Conservation (phyloP, 441 rosid genomes). For the Eutrema salsugineum region DNA sequence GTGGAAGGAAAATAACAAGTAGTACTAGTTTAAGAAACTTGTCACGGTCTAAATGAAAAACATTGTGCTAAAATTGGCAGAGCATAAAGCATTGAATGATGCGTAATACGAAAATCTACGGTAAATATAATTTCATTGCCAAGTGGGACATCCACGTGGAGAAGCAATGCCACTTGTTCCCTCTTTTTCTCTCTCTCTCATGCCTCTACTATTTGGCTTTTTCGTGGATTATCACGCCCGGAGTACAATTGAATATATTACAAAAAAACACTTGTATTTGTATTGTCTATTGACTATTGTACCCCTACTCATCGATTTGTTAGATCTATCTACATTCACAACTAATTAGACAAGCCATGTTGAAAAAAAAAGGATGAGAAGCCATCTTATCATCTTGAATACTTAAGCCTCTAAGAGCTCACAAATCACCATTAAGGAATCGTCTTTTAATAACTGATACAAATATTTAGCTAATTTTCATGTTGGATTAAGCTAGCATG, state of each 20-base stretch:
- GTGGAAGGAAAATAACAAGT: too few species aligned
- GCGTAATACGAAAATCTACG: background rate
- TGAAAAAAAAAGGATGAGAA: background rate
- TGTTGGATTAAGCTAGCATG: too few species aligned
- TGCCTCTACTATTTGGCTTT: background rate
- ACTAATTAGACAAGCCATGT: background rate
- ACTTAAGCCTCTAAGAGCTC: background rate
- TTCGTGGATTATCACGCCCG: constrained; percentile 26
- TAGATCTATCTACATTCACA: background rate
- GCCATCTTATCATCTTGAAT: background rate
- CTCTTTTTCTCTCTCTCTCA: background rate
- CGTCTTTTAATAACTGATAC: too few species aligned
- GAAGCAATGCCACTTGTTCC: constrained; percentile 18
- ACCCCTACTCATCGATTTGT: background rate
- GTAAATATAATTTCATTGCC: constrained; percentile 5
- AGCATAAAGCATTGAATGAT: background rate
- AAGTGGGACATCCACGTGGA: constrained; percentile 35
- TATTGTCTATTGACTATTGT: background rate
- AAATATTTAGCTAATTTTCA: too few species aligned
- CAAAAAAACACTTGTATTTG: background rate
- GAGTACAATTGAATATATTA: background rate
- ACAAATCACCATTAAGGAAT: too few species aligned
- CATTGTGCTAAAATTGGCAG: constrained; percentile 11
- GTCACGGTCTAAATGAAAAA: background rate
- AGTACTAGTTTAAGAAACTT: background rate